Evolutionary conservation across 305 asterid species (phyloP), one percentile per base, ranked within the genome.

Genomic region (Plantago coronopus): DNA sequence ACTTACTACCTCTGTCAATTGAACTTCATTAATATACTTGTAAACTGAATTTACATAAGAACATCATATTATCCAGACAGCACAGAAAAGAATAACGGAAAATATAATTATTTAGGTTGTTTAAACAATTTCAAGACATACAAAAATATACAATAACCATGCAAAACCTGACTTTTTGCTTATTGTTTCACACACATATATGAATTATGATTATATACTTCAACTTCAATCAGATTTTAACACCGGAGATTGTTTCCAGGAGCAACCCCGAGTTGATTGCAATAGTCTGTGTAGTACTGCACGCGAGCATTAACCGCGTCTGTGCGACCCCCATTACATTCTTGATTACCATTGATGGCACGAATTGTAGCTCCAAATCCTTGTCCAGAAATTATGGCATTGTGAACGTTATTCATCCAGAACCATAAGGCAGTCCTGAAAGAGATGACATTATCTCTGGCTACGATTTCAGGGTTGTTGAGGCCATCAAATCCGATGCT

Each of bases 201-300:
- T 25, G 29, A 25, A 25, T 25, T 25, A 25, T 2, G 29, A 2
- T 3, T 55, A 59, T 69, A 50, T 76, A 2, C 3, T 25, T 71
- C n/a, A n/a, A n/a, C 25, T 71, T 69, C n/a, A 59, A 3, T 51
- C 64, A 22, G 22, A 18, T 2, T 8, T 37, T 15, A 76, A n/a
- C 78, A 76, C 29, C 76, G 27, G 16, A 66, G 64, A 38, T 69
- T 69, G 25, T 20, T 69, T 27, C 81, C 81, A 0, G 81, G 78
- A 44, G 62, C 69, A 63, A 76, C 78, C 54, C 57, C 57, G 45
- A 76, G 71, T 56, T 72, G 71, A 34, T 72, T 31, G 38, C 81
- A 72, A 9, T 72, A 69, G 11, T 76, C 56, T 1, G 48, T 76
- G 27, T 72, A 76, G 27, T 63, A 76, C 42, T 46, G 31, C 6